phyloP scores from a whole-genome alignment of 1,284 basidiomycete genomes.

The Neotropicomus parvogracilis region DNA sequence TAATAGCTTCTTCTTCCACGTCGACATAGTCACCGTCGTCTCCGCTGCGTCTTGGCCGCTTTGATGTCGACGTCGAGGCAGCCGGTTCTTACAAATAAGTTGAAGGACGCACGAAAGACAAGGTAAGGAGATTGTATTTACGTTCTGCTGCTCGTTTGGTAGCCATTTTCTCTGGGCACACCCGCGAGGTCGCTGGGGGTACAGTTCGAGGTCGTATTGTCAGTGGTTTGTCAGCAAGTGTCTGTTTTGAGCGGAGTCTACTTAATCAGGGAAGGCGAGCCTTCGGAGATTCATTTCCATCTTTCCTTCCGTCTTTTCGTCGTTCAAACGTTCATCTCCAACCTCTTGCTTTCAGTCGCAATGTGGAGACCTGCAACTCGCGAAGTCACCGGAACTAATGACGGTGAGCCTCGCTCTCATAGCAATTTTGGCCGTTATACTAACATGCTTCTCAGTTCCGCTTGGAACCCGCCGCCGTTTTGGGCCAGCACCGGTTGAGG shows the following conservation, averaged over 20 bases:
- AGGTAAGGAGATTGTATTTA: constrained; percentile 6
- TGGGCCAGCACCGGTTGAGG: constrained; percentile 77
- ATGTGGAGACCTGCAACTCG: constrained; percentile 90
- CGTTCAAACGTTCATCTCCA: constrained; percentile 5
- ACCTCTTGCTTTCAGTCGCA: constrained; percentile 31
- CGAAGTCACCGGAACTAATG: constrained; percentile 81
- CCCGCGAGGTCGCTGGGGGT: not conserved
- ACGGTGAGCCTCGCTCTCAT: constrained; percentile 47
- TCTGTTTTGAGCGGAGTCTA: constrained; percentile 35
- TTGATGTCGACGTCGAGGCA: constrained; percentile 38
- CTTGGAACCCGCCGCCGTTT: constrained; percentile 84
- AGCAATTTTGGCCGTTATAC: constrained; percentile 9
- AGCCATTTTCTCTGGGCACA: constrained; percentile 18
- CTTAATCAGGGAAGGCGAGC: constrained; percentile 16
- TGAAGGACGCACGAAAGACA: not conserved
- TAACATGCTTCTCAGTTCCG: constrained; percentile 47
- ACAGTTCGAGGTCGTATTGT: too few relatives aligned
- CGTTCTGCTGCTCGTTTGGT: constrained; percentile 31
- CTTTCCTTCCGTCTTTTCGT: constrained; percentile 23
- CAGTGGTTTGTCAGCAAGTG: constrained; percentile 29
- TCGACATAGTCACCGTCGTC: constrained; percentile 55
- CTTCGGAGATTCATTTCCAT: constrained; percentile 36
- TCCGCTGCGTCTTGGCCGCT: constrained; percentile 47
- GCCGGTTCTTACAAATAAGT: constrained; percentile 18
- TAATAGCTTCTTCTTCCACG: constrained; percentile 49